phyloP scores from a whole-genome alignment of 176 grass and related monocot genomes.

The Carex parvula region DNA sequence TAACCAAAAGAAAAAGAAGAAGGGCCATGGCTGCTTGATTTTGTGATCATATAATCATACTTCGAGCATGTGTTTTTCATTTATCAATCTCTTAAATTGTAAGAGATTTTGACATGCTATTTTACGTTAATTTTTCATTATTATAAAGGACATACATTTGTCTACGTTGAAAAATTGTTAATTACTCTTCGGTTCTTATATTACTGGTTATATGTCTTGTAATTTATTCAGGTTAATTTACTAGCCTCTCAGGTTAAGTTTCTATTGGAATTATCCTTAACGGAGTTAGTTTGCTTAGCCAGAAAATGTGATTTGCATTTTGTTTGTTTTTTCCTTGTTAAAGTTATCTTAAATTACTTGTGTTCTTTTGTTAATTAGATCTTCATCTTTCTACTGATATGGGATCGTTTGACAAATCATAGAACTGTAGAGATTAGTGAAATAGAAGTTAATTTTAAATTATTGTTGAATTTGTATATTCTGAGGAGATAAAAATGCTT shows the following conservation, averaged over 20 bases:
- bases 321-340: background rate
- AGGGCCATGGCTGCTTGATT: constrained; percentile 61
- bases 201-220: background rate
- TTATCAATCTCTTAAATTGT: background rate
- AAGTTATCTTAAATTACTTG: background rate
- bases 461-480: too few species aligned
- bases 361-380: background rate
- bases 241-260: constrained; percentile 1
- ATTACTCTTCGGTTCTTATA: background rate
- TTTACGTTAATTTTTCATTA: background rate
- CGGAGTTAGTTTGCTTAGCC: constrained; percentile 2
- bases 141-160: background rate
- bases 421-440: background rate
- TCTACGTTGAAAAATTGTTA: background rate
- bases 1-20: constrained; percentile 71
- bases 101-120: background rate
- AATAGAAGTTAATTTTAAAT: background rate
- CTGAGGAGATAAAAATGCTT: too few species aligned
- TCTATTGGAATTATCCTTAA: background rate
- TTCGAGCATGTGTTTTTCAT: background rate
- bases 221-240: background rate
- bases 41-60: constrained; percentile 39
- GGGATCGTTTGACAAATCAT: background rate
- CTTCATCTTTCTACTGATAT: background rate
- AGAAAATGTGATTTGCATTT: background rate